Conservation (phyloP, 495 filamentous ascomycete species). For the Aspergillus nidulans region DNA sequence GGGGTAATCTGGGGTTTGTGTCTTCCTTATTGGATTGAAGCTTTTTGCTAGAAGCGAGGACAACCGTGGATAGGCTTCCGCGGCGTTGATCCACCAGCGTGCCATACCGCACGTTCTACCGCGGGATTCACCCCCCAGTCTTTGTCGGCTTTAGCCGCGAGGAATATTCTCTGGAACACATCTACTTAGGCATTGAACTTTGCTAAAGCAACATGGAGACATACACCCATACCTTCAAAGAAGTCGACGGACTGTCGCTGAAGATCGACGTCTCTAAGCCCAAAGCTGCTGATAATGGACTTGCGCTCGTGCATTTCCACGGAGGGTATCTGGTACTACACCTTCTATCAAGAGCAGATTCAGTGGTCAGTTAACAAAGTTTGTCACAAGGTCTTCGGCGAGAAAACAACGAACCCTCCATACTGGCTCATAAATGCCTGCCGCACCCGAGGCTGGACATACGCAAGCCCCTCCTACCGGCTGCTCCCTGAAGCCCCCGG, state of each 20-base stretch:
- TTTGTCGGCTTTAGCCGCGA: not conserved
- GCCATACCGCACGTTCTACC: not conserved
- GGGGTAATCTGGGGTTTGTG: not conserved
- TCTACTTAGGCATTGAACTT: not conserved
- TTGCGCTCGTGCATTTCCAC: not conserved
- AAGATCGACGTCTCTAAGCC: not conserved
- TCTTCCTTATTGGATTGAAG: not conserved
- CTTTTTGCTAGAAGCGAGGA: not conserved
- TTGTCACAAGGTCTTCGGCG: not conserved
- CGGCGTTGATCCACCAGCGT: not conserved
- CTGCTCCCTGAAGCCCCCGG: not conserved
- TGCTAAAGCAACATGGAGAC: not conserved
- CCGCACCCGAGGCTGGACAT: not conserved
- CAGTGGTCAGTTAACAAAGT: not conserved
- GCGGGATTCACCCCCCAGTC: not conserved
- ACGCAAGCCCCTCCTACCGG: not conserved
- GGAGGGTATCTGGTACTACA: not conserved
- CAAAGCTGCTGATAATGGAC: not conserved
- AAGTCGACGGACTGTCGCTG: not conserved
- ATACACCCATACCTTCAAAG: not conserved
- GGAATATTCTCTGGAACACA: no score
- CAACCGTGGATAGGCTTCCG: not conserved
- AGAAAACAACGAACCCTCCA: not conserved
- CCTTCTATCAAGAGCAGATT: not conserved
- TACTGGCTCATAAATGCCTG: not conserved